These are phyloP conservation scores for Colletotrichum sp. DNA, from an alignment of 2,329 filamentous ascomycete species.

Conservation along the genomic window DNA sequence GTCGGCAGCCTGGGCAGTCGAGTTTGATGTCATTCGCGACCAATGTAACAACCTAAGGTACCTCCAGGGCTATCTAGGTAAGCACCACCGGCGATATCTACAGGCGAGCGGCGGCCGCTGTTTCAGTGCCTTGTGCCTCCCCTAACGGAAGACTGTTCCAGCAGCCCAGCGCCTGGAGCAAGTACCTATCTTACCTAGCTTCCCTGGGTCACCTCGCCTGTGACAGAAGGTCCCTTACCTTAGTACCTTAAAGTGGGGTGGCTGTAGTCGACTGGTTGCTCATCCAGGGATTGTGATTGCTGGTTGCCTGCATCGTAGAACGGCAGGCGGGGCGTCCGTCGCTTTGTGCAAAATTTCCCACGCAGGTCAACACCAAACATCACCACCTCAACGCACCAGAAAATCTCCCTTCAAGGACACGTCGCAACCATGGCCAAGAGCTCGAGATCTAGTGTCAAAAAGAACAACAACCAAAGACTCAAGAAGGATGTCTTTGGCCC, in stretches of 20 bases:
- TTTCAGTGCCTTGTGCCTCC: neutral
- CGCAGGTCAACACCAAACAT: neutral
- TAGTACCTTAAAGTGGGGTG: neutral
- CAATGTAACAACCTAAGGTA: too few species aligned
- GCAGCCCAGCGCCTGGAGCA: neutral
- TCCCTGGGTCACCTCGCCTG: too few species aligned
- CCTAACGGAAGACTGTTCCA: neutral
- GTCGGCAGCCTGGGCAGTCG: neutral
- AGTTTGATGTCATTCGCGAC: slow-evolving; percentile 14
- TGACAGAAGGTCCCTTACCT: too few species aligned
- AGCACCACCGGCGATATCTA: neutral
- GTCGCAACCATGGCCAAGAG: slow-evolving; percentile 80
- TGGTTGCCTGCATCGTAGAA: neutral
- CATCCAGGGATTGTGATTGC: neutral
- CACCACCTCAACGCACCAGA: neutral
- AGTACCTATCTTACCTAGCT: too few species aligned
- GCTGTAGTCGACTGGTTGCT: neutral
- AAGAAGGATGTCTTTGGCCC: slow-evolving; percentile 86
- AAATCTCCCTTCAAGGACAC: neutral
- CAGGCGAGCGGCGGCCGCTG: neutral
- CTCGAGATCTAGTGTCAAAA: slow-evolving; percentile 77
- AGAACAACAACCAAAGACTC: slow-evolving; percentile 82
- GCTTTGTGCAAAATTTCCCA: slow-evolving; percentile 14
- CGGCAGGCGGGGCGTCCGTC: slow-evolving; percentile 5
- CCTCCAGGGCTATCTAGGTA: neutral